Percentiles rank a stretch among this genome's conserved stretches.
Conservation (phyloP, 163 green algal genomes). For the Chloromonas sp. region DNA sequence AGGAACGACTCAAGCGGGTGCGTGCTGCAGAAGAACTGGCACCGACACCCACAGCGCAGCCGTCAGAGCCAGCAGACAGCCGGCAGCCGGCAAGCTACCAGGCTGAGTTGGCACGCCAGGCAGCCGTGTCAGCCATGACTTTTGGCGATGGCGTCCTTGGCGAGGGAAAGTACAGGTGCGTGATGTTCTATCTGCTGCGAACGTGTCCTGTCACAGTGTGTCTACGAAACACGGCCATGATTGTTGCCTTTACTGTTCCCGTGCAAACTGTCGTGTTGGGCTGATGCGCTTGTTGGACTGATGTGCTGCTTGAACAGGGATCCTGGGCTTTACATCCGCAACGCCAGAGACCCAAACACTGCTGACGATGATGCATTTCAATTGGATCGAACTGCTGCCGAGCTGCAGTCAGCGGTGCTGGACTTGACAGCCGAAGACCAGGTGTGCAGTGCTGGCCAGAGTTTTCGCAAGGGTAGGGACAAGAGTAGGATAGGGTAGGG, state of each 20-base stretch:
- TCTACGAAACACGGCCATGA: no score
- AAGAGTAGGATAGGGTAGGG: no score
- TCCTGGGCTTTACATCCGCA: no score
- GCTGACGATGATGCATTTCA: constrained; percentile 40
- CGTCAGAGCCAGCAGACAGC: no score
- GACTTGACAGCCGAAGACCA: constrained; percentile 63
- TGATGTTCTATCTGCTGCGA: background rate
- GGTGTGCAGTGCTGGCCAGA: constrained; percentile 1
- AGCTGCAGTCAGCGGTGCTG: constrained; percentile 54
- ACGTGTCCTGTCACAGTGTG: no score
- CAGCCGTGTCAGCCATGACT: background rate
- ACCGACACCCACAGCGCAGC: background rate
- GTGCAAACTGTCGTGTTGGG: no score
- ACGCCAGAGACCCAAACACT: no score
- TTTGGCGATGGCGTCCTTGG: constrained; percentile 17
- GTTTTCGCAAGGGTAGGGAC: no score
- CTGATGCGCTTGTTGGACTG: no score
- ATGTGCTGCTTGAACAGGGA: no score
- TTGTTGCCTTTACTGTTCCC: no score
- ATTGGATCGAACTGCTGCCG: constrained; percentile 23
- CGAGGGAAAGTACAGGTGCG: constrained; percentile 20
- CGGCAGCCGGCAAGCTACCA: background rate
- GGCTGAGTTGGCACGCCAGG: background rate
- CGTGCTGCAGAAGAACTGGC: background rate
- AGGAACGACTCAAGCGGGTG: constrained; percentile 24